phyloP scores from a whole-genome alignment of 1,284 basidiomycete species.

The Microbotryum silenes-acaulis region DNA sequence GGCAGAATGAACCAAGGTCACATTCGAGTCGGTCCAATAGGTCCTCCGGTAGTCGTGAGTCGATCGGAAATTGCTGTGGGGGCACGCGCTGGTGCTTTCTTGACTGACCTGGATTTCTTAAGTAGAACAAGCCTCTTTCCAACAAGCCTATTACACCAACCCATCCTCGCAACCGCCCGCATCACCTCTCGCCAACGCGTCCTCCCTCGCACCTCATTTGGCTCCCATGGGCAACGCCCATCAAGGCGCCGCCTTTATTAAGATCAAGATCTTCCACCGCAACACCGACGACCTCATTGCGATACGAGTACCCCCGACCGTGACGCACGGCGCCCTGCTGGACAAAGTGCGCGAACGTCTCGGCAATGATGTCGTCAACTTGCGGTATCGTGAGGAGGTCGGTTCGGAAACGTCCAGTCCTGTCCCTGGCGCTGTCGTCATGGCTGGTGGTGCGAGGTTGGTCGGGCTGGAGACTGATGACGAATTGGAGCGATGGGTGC shows the following conservation, averaged over 20 bases:
- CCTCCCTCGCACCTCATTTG: neutral
- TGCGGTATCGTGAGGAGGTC: conserved; percentile 51
- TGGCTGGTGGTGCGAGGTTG: conserved; percentile 31
- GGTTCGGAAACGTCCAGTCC: conserved; percentile 11
- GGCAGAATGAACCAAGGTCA: conserved; percentile 14
- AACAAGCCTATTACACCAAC: too few species aligned
- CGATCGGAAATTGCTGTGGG: too few species aligned
- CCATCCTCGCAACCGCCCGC: too few species aligned
- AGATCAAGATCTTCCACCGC: conserved; percentile 95
- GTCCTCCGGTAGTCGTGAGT: too few species aligned
- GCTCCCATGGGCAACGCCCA: conserved; percentile 28
- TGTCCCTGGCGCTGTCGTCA: conserved; percentile 13
- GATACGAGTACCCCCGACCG: conserved; percentile 91
- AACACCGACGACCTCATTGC: conserved; percentile 90
- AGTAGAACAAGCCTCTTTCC: too few species aligned
- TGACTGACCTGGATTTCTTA: too few species aligned
- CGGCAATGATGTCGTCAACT: conserved; percentile 60
- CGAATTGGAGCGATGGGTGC: conserved; percentile 35
- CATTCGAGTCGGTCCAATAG: too few species aligned
- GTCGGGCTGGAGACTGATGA: conserved; percentile 30
- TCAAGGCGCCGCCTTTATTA: conserved; percentile 71
- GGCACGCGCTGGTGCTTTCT: too few species aligned
- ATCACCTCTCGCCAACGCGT: neutral
- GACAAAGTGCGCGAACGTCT: conserved; percentile 82
- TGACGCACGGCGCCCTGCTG: conserved; percentile 75